Conservation (phyloP, 108 stramenopile genomes). For the Chaetoceros muelleri region DNA sequence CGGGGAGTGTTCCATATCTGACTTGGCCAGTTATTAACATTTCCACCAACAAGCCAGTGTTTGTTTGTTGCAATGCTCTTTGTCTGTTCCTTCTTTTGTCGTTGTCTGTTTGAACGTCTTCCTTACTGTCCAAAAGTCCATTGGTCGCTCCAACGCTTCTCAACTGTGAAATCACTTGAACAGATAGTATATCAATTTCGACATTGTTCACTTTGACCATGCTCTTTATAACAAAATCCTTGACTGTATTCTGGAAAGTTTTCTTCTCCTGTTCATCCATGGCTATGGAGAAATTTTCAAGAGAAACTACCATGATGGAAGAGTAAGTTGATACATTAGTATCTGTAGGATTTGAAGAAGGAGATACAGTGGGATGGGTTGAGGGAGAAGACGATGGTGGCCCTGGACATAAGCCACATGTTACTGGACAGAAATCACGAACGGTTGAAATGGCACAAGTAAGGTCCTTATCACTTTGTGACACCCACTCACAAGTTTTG, state of each 20-base stretch:
- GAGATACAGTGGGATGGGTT: neutral
- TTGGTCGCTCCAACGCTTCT: neutral
- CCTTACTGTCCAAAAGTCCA: constrained; percentile 3
- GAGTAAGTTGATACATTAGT: neutral
- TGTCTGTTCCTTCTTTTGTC: neutral
- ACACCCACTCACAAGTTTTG: no score
- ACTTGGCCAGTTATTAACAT: constrained; percentile 6
- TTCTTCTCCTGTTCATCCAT: neutral
- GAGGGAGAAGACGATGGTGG: neutral
- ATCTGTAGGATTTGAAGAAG: constrained; percentile 1
- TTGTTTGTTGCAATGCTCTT: neutral
- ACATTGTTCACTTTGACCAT: neutral
- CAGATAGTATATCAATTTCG: neutral
- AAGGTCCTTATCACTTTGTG: no score
- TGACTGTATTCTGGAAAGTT: constrained; percentile 1
- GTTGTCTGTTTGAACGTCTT: neutral
- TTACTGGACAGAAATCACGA: no score
- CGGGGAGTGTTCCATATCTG: constrained; percentile 3
- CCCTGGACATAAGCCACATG: no score
- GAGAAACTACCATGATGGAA: neutral
- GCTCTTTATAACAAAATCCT: neutral
- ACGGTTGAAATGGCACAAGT: no score
- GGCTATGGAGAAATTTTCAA: neutral
- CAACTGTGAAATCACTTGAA: neutral
- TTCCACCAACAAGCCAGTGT: constrained; percentile 1